Base-by-base conservation (phyloP, 2,329 filamentous ascomycete genomes). In the Ceratocystis smalleyi region DNA sequence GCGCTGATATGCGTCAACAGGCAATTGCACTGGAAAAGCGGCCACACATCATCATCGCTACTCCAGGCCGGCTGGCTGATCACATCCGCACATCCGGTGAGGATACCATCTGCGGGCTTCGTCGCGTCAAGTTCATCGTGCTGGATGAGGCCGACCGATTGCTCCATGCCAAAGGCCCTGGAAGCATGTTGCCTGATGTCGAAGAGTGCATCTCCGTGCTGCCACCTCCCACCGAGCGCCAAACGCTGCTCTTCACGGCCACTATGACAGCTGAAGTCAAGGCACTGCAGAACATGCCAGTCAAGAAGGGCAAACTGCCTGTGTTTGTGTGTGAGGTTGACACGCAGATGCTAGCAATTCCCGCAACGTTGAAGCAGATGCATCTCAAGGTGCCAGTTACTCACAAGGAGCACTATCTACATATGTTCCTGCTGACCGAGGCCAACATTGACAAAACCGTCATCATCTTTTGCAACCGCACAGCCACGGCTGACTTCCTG, bases 391-490 rank as follows among this genome's bases (percentile, higher is more conserved):
- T 95, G 17, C 91, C 91, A 17, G 86, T 96, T 69, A 94, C 91
- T 0, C 91, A 96, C 75, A 89, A 92, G 70, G 92, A 97, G 74
- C 90, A 94, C 73, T 99, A 95, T 74, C 81, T 99, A 12, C 94
- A 99, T 73, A 83, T 89, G 62, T 86, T 99, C 45, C 83, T 99
- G 15, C 81, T 85, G 24, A 97, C 92, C 0, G 84, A 87, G 35
- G 78, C 74, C 68, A 96, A 96, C 73, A 73, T 81, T 43, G 78
- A 83, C 49, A 92, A 89, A 75, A 87, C 87, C 0, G 81, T 86
- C 71, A 96, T 99, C 71, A 85, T 99, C 67, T 99, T 99, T 78
- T 91, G 88, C 79, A 99, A 99, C 76, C 84, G 90, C 60, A 95
- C 91, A 1, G 81, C 84, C 63, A 96, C 92, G 0, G 92, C 94